Base-by-base conservation (phyloP, 2,329 filamentous ascomycete species). In the Thermomyces lanuginosus region DNA sequence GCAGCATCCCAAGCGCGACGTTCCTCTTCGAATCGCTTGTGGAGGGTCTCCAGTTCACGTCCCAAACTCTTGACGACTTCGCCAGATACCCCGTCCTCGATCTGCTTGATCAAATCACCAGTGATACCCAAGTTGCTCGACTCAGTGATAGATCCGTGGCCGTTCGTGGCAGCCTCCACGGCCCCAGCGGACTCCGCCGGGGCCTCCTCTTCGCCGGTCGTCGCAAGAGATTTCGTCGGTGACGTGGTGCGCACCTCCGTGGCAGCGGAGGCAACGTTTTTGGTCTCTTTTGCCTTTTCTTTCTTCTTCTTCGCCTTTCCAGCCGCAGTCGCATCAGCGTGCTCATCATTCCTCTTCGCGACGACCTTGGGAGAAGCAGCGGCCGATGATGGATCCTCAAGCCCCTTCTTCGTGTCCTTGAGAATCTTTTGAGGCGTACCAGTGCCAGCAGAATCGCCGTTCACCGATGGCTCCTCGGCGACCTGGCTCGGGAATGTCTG, bases 261-360 rank as follows among this genome's bases (percentile, higher is more conserved):
- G 24, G 26, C 8, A 8, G 29, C 32, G 13, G 34, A 18, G 7
- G 36, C 26, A 21, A 36, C 24, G 19, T 38, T 23, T 12, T 33
- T 38, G 12, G 38, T 43, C 30, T 52, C 45, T 28, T 49, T 56
- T 30, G 45, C 53, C 34, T 52, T 49, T 31, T 59, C 61, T 33
- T 64, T 67, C 61, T 82, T 86, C 62, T 81, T 67, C 45, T 69
- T 80, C n/a, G n/a, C n/a, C 58, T 75, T 78, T 41, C 81, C 76
- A 18, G 32, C 40, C 9, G 44, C 29, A 9, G 40, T 28, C 6
- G 40, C 27, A 22, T 51, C 49, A 24, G 29, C 40, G 27, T 33
- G 49, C 33, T 47, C 48, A 10, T 57, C 54, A n/a, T n/a, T n/a
- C n/a, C n/a, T n/a, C n/a, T n/a, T n/a, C 18, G 30, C 45, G 1